Percentiles rank a stretch among this genome's conserved stretches.
Evolutionary conservation across 306 rosid species (phyloP).

Genomic region (Coriaria nepalensis): DNA sequence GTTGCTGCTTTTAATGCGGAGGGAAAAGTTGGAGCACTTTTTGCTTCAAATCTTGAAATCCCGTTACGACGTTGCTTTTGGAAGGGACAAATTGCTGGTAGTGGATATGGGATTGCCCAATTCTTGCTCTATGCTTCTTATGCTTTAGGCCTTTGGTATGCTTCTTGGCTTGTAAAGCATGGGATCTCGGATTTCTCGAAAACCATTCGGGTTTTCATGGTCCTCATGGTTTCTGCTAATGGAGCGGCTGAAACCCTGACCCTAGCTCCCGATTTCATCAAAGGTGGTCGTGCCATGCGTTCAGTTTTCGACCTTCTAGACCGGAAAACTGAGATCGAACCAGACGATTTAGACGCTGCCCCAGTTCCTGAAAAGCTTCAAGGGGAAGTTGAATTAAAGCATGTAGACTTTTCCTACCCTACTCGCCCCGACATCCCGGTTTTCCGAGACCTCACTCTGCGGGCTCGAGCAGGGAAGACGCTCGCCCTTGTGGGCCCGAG

Average conservation of each 20-base stretch:
- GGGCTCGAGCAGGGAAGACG: slow-evolving; percentile 68
- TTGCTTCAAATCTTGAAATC: slow-evolving; percentile 42
- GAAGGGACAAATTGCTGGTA: slow-evolving; percentile 78
- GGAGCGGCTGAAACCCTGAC: slow-evolving; percentile 89
- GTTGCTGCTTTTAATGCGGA: slow-evolving; percentile 77
- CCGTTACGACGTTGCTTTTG: slow-evolving; percentile 61
- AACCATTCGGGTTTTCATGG: slow-evolving; percentile 64
- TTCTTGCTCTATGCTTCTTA: slow-evolving; percentile 70
- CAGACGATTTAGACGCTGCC: slow-evolving; percentile 71
- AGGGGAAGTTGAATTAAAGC: slow-evolving; percentile 80
- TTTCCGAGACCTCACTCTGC: slow-evolving; percentile 69
- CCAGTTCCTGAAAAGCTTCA: slow-evolving; percentile 61
- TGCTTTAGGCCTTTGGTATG: slow-evolving; percentile 87
- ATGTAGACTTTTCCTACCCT: slow-evolving; percentile 78
- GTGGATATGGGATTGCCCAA: slow-evolving; percentile 69
- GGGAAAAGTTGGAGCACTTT: slow-evolving; percentile 52
- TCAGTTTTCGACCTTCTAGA: slow-evolving; percentile 84
- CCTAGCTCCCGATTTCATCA: slow-evolving; percentile 81
- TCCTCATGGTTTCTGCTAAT: slow-evolving; percentile 76
- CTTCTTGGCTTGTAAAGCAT: slow-evolving; percentile 78
- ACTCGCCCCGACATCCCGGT: slow-evolving; percentile 65
- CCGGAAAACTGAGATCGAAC: slow-evolving; percentile 75
- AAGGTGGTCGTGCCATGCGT: slow-evolving; percentile 78
- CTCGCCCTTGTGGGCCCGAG: slow-evolving; percentile 94
- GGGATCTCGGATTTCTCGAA: slow-evolving; percentile 80